phyloP scores from a whole-genome alignment of 2,329 filamentous ascomycete species.

The Clathrospora elynae region DNA sequence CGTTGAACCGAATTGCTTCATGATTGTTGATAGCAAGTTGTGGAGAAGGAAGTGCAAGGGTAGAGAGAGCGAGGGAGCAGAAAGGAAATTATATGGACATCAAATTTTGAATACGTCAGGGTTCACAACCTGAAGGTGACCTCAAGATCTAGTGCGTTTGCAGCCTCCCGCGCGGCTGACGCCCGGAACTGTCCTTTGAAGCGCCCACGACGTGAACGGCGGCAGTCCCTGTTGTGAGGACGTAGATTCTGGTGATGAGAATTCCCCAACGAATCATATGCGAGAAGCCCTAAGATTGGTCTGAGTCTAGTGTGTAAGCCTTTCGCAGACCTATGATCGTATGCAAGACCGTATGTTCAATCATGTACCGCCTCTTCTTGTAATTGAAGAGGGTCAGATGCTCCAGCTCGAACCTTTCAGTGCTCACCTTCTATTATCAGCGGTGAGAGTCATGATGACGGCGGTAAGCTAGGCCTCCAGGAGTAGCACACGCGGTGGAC shows the following conservation, averaged over 20 bases:
- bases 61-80: background rate
- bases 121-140: conserved; percentile 1
- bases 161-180: conserved; percentile 1
- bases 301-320: background rate
- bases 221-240: background rate
- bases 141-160: conserved; percentile 5
- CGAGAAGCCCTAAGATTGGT: conserved; percentile 1
- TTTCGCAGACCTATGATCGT: background rate
- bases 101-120: conserved; percentile 2
- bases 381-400: background rate
- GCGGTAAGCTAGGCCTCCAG: conserved; percentile 3
- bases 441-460: background rate
- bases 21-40: background rate
- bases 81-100: conserved; percentile 2
- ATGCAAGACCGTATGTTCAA: background rate
- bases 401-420: background rate
- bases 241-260: conserved; percentile 1
- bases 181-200: background rate
- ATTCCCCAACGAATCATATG: conserved; percentile 1
- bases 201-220: background rate
- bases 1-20: background rate
- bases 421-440: background rate
- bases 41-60: background rate
- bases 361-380: background rate
- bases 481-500: background rate